Base-by-base conservation (phyloP, 2,329 filamentous ascomycete species). In the Pseudogymnoascus destructans region DNA sequence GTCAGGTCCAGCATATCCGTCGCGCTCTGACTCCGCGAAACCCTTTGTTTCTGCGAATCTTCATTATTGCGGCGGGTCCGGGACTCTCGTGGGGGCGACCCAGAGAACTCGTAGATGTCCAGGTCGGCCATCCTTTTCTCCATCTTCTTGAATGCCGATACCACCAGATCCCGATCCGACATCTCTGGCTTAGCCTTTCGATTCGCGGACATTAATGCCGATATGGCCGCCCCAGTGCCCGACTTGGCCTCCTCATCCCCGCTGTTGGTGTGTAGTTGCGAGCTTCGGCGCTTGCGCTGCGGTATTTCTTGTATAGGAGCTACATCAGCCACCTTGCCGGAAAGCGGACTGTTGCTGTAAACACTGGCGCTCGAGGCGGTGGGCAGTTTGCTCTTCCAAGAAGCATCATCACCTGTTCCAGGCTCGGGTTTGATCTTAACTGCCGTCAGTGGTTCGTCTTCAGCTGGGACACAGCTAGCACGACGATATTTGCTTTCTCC, bases 401-500 rank as follows among this genome's bases (percentile, higher is more conserved):
- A 35, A 8, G 60, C 58, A 59, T 69, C 67, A 27, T 67, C 66
- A 1, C 46, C 46, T 2, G 61, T 58, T 52, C 66, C 67, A 1
- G 63, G 60, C 57, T 70, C 68, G 35, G 59, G 35, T 36, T 70
- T 70, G 10, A 69, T 66, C 15, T 55, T 64, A 9, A 56, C 38
- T 13, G 38, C 56, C 13, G 57, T 32, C 23, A 33, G n/a, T 9
- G n/a, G 49, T 36, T 64, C 63, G 9, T 65, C 66, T 42, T 68
- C 66, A 15, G 56, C 35, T 40, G 65, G 67, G 11, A 64, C 49
- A 19, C 30, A 57, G 30, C 60, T 77, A 6, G 38, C 30, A 17
- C 59, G 61, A 19, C 58, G 61, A 27, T 59, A 74, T 66, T 78
- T 82, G 30, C 77, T 79, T 64, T 85, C 79, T n/a, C 79, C 82